phyloP scores from a whole-genome alignment of 805 yeast genomes.

The Sungouiozyma intestinalis region DNA sequence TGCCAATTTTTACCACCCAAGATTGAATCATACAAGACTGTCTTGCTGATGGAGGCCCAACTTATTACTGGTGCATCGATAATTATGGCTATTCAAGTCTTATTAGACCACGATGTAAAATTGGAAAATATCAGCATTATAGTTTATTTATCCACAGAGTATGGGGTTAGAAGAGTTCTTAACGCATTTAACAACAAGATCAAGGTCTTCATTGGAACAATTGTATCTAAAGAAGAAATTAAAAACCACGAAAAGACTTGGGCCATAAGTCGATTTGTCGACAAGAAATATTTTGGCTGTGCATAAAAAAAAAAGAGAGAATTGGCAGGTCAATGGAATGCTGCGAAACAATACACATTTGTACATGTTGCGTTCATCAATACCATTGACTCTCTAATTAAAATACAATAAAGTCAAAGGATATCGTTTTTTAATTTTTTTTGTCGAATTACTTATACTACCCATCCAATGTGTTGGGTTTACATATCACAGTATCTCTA shows the following conservation, averaged over 20 bases:
- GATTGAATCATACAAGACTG: constrained; percentile 29
- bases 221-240: constrained; percentile 39
- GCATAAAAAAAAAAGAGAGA: constrained; percentile 4
- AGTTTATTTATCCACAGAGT: constrained; percentile 64
- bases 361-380: no score
- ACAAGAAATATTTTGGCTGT: constrained; percentile 64
- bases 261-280: constrained; percentile 61
- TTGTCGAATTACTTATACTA: no score
- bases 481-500: background rate
- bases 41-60: constrained; percentile 77
- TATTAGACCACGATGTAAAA: constrained; percentile 67
- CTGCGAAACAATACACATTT: no score
- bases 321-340: no score
- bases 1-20: constrained; percentile 57
- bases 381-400: no score
- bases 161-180: constrained; percentile 62
- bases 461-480: background rate
- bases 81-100: constrained; percentile 85
- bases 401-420: background rate
- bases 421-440: no score
- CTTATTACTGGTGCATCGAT: constrained; percentile 87
- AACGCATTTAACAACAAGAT: constrained; percentile 61
- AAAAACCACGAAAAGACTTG: constrained; percentile 40
- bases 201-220: constrained; percentile 56
- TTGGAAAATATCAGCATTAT: constrained; percentile 57